A percentile compares a stretch with the other conserved stretches of the same genome.
These are phyloP conservation scores for Podospora comata DNA, from an alignment of 495 filamentous ascomycete species.

Conservation along the genomic window DNA sequence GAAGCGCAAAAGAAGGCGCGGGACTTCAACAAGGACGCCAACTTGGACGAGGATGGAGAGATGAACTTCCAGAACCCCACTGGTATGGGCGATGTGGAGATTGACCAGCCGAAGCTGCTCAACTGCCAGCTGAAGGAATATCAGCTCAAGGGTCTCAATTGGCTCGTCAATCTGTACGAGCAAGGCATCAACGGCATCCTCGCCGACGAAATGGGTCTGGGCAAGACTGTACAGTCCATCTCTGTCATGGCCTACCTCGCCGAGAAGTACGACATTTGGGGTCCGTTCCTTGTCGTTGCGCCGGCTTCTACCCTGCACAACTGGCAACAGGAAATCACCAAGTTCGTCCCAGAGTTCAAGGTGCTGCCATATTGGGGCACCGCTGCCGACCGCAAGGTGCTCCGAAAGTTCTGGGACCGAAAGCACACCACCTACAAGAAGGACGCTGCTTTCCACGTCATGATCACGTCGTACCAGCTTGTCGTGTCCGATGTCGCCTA, in stretches of 20 bases:
- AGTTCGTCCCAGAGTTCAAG: slow-evolving; percentile 90
- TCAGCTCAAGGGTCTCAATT: slow-evolving; percentile 96
- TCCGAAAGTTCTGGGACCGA: slow-evolving; percentile 98
- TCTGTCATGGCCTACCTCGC: slow-evolving; percentile 99
- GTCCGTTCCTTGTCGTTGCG: slow-evolving; percentile 94
- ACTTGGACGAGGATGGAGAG: slow-evolving; percentile 80
- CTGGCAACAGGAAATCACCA: slow-evolving; percentile 96
- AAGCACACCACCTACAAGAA: slow-evolving; percentile 93
- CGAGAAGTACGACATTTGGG: slow-evolving; percentile 97
- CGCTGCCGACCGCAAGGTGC: slow-evolving; percentile 88
- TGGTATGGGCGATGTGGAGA: slow-evolving; percentile 86
- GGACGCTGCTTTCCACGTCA: slow-evolving; percentile 89
- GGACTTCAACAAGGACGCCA: slow-evolving; percentile 74
- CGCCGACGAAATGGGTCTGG: slow-evolving; percentile 98
- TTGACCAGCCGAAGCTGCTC: slow-evolving; percentile 92
- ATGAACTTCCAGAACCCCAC: slow-evolving; percentile 99
- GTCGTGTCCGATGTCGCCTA: slow-evolving; percentile 94
- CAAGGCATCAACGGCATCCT: slow-evolving; percentile 99
- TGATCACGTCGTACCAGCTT: slow-evolving; percentile 95
- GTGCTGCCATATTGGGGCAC: slow-evolving; percentile 96
- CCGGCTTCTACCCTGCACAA: slow-evolving; percentile 97
- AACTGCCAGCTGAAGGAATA: slow-evolving; percentile 95
- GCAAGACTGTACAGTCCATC: slow-evolving; percentile 97
- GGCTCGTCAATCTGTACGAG: slow-evolving; percentile 98
- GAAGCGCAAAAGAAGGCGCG: slow-evolving; percentile 91